A percentile compares a stretch with the other conserved stretches of the same genome.
These are phyloP conservation scores for Suhomyces prunicola DNA, from an alignment of 805 yeast species.

Conservation along the genomic window DNA sequence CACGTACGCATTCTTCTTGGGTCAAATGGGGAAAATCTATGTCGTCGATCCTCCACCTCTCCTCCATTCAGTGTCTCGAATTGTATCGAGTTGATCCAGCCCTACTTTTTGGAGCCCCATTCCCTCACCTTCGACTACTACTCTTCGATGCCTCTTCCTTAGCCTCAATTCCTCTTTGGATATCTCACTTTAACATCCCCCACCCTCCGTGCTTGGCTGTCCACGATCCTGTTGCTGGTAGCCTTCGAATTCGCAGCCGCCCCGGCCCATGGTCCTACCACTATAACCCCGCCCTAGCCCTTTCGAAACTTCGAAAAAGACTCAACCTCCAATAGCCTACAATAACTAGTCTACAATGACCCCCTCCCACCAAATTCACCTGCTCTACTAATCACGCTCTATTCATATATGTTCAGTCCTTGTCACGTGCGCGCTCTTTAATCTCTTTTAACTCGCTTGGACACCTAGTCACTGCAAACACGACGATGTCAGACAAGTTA, in stretches of 20 bases:
- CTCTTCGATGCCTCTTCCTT: not conserved
- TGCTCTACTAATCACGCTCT: not conserved
- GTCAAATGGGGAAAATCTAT: not conserved
- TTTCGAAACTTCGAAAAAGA: not conserved
- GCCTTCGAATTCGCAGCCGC: not conserved
- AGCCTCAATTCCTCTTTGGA: not conserved
- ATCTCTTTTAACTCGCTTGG: too few species aligned
- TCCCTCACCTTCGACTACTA: not conserved
- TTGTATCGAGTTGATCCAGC: not conserved
- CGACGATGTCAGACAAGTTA: conserved; percentile 35
- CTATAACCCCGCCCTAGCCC: not conserved
- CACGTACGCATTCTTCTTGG: not conserved
- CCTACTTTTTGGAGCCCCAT: not conserved
- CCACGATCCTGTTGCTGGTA: not conserved
- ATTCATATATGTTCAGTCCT: too few species aligned
- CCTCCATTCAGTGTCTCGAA: not conserved
- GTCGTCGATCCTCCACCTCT: not conserved
- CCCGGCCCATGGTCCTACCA: not conserved
- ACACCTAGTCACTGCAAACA: too few species aligned
- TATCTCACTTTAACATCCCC: not conserved
- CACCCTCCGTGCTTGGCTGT: not conserved
- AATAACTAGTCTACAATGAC: too few species aligned
- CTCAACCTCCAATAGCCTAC: not conserved
- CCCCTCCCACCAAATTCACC: too few species aligned
- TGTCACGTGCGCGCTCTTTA: too few species aligned